Evolutionary conservation across 2,329 filamentous ascomycete genomes (phyloP).

Genomic region (Botryotinia convoluta): DNA sequence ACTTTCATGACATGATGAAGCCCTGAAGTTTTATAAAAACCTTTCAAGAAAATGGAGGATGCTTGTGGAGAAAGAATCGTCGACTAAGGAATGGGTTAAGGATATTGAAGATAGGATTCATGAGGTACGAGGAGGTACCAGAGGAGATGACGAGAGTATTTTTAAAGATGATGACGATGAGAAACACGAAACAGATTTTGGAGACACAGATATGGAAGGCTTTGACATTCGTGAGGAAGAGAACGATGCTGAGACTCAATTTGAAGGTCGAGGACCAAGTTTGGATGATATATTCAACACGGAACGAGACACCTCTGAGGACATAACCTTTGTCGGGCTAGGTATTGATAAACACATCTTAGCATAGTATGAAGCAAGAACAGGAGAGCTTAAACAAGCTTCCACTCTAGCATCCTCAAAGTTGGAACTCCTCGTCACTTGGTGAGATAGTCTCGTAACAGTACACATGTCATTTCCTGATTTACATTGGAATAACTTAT

Average conservation of each 20-base stretch:
- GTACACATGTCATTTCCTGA: neutral
- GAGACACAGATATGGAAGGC: neutral
- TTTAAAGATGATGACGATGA: neutral
- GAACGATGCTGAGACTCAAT: neutral
- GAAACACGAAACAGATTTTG: neutral
- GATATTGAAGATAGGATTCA: neutral
- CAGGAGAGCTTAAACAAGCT: neutral
- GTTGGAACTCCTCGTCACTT: neutral
- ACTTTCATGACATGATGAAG: neutral
- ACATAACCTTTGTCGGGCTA: neutral
- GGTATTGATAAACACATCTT: neutral
- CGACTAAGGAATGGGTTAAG: neutral
- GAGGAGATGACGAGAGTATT: neutral
- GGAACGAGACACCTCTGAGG: neutral
- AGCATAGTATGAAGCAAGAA: fast-evolving
- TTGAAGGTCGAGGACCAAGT: neutral
- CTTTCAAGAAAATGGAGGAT: neutral
- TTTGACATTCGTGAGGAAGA: neutral
- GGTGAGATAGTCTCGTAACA: neutral
- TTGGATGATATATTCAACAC: neutral
- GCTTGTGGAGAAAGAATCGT: no score
- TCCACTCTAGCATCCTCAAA: neutral
- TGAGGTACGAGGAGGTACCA: neutral
- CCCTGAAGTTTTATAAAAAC: neutral
- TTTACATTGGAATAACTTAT: no score